Percentiles rank a stretch among this genome's conserved stretches.
phyloP scores from a whole-genome alignment of 345 rosid genomes.

The Brassica incana region DNA sequence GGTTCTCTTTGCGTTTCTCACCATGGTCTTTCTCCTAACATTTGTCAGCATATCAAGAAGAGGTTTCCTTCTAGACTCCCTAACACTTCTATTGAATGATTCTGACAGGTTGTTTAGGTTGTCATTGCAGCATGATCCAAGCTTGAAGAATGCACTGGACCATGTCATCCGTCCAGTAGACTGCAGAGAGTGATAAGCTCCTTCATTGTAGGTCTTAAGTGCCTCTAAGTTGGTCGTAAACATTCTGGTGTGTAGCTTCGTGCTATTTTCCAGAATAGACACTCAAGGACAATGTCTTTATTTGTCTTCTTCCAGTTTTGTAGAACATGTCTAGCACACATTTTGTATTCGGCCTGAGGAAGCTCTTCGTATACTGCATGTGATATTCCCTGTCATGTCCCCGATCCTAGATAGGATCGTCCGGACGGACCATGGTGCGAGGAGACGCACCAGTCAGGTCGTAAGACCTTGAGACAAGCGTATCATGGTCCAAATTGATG shows the following conservation, averaged over 20 bases:
- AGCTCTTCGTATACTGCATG: not conserved
- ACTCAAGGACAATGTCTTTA: not conserved
- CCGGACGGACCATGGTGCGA: too few relatives aligned
- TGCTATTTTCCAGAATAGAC: not conserved
- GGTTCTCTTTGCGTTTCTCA: too few relatives aligned
- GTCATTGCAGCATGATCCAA: too few relatives aligned
- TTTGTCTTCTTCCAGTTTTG: not conserved
- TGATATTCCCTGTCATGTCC: not conserved
- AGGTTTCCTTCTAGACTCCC: too few relatives aligned
- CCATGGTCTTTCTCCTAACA: too few relatives aligned
- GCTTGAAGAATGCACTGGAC: not conserved
- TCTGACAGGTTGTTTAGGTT: too few relatives aligned
- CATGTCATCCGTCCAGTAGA: not conserved
- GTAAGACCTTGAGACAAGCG: too few relatives aligned
- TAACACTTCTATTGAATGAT: too few relatives aligned
- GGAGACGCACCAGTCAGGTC: too few relatives aligned
- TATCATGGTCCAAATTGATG: too few relatives aligned
- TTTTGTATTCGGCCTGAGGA: not conserved
- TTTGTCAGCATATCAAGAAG: too few relatives aligned
- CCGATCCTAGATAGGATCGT: too few relatives aligned
- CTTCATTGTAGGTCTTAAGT: not conserved
- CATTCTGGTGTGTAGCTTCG: not conserved
- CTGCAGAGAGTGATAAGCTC: not conserved
- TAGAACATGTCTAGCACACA: not conserved
- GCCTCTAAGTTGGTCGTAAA: not conserved